These are phyloP conservation scores for Adansonia gregorii DNA, from an alignment of 441 rosid genomes.

Conservation along the genomic window DNA sequence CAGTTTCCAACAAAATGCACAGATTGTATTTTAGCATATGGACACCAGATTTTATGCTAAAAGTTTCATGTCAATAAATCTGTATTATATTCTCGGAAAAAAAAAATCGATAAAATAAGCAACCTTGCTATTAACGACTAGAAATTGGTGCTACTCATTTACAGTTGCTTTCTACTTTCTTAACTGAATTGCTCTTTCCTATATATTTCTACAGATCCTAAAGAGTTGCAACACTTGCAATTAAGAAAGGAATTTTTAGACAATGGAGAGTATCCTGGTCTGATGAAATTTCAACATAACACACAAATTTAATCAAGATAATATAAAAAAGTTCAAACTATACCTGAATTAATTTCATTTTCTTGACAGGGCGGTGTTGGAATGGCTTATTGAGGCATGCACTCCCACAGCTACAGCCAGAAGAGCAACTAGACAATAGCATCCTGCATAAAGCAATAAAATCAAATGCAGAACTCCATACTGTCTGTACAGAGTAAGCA, in stretches of 20 bases:
- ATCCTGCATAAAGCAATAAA: constrained; percentile 50
- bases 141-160: background rate
- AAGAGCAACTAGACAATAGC: constrained; percentile 93
- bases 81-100: background rate
- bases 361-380: constrained; percentile 80
- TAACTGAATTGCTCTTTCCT: background rate
- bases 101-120: background rate
- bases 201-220: constrained; percentile 3
- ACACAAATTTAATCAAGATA: background rate
- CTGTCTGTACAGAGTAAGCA: background rate
- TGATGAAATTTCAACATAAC: background rate
- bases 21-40: constrained; percentile 4
- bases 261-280: background rate
- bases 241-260: background rate
- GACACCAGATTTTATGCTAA: constrained; percentile 1
- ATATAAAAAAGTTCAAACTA: constrained; percentile 5
- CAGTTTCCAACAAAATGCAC: constrained; percentile 23
- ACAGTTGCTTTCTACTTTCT: background rate
- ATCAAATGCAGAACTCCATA: background rate
- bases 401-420: constrained; percentile 86
- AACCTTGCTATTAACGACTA: background rate
- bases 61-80: background rate
- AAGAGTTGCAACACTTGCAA: constrained; percentile 15
- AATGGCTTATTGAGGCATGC: constrained; percentile 89
- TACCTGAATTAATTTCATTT: constrained; percentile 90